These are phyloP conservation scores for Pulicaria dysenterica DNA, from an alignment of 129 eudicot genomes.

Conservation along the genomic window DNA sequence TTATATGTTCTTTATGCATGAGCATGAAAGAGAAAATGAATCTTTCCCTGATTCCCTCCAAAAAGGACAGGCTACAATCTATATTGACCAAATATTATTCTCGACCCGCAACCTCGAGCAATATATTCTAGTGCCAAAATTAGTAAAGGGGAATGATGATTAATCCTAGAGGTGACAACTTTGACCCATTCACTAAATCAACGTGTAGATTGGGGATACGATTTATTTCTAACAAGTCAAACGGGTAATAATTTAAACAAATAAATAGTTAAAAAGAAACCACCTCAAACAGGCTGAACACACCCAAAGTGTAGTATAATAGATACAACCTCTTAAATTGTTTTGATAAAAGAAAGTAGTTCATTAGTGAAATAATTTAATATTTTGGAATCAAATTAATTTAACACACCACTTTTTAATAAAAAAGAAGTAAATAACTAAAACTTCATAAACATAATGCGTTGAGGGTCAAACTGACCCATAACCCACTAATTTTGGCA, in stretches of 20 bases:
- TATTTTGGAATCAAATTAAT: not conserved
- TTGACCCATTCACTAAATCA: not conserved
- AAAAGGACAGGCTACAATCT: not conserved
- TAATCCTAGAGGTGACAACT: not conserved
- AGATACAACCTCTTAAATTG: not conserved
- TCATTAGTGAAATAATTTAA: not conserved
- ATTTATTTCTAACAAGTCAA: not conserved
- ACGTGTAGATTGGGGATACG: not conserved
- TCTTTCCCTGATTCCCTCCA: not conserved
- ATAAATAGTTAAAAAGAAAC: not conserved
- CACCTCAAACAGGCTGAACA: not conserved
- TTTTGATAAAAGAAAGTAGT: not conserved
- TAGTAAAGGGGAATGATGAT: not conserved
- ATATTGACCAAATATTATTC: not conserved
- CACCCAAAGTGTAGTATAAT: not conserved
- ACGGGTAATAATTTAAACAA: not conserved
- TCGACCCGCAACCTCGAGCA: not conserved
- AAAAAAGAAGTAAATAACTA: not conserved
- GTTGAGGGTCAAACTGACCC: not conserved
- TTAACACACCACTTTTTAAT: not conserved
- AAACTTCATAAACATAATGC: not conserved
- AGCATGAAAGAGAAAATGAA: no score
- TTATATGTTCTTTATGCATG: no score
- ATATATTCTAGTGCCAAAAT: not conserved
- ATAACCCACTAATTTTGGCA: not conserved